These are phyloP conservation scores for Myotisia sp. DNA, from an alignment of 2,329 filamentous ascomycete genomes.

Conservation along the genomic window DNA sequence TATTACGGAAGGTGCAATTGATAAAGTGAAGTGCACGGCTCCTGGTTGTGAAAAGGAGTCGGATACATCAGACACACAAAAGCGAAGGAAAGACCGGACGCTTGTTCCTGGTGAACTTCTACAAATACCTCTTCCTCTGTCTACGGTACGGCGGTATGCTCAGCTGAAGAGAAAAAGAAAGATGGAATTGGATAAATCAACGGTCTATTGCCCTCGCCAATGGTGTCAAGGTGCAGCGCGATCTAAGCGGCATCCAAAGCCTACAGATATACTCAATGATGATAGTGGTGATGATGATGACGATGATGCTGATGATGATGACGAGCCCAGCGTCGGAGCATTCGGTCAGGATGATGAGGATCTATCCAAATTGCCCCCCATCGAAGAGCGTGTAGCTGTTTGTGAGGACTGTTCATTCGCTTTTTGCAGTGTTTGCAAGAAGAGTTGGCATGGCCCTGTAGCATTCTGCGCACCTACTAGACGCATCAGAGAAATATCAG, in stretches of 20 bases:
- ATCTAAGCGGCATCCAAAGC: slow-evolving; percentile 59
- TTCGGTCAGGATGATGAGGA: no score
- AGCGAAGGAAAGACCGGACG: slow-evolving; percentile 48
- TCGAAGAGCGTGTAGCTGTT: slow-evolving; percentile 57
- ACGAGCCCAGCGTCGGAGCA: no score
- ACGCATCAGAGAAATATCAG: slow-evolving; percentile 49
- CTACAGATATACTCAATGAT: slow-evolving; percentile 46
- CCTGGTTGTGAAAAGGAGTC: slow-evolving; percentile 56
- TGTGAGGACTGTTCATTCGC: slow-evolving; percentile 83
- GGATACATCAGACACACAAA: slow-evolving; percentile 13
- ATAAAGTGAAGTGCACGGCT: slow-evolving; percentile 63
- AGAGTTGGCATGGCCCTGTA: slow-evolving; percentile 90
- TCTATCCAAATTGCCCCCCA: slow-evolving; percentile 33
- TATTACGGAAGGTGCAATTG: slow-evolving; percentile 71
- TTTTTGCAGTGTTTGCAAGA: slow-evolving; percentile 62
- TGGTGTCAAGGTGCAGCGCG: slow-evolving; percentile 87
- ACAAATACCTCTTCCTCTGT: slow-evolving; percentile 56
- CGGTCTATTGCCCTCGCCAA: slow-evolving; percentile 76
- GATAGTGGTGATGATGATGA: slow-evolving; percentile 35
- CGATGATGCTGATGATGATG: no score
- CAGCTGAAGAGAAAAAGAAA: slow-evolving; percentile 83
- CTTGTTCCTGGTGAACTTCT: slow-evolving; percentile 73
- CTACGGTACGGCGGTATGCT: slow-evolving; percentile 71
- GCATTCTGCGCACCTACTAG: slow-evolving; percentile 54
- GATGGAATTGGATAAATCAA: slow-evolving; percentile 80